These are phyloP conservation scores for Cyclaneusma minus DNA, from an alignment of 2,329 filamentous ascomycete species.

Conservation along the genomic window DNA sequence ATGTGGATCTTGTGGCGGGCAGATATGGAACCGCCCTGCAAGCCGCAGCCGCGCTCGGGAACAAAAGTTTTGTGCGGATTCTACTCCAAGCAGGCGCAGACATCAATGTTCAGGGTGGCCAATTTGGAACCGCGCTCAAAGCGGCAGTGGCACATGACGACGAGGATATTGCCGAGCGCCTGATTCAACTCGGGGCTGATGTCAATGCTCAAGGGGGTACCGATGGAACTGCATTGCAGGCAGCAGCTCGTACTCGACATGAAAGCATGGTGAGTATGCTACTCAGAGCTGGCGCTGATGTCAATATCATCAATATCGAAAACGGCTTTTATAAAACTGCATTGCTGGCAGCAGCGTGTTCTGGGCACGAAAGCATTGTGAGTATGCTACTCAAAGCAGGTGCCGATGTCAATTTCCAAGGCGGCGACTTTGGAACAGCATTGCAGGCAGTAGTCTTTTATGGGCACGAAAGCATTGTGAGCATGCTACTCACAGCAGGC, in stretches of 20 bases:
- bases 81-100: conserved; percentile 13
- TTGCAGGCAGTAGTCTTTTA: conserved; percentile 9
- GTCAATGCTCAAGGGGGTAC: conserved; percentile 3
- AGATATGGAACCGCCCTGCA: conserved; percentile 7
- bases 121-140: conserved; percentile 7
- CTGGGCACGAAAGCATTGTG: conserved; percentile 15
- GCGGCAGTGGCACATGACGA: conserved; percentile 6
- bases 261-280: conserved; percentile 3
- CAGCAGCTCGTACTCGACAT: conserved; percentile 2
- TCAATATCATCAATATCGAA: conserved; percentile 3
- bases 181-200: conserved; percentile 9
- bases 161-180: conserved; percentile 6
- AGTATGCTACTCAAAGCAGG: conserved; percentile 15
- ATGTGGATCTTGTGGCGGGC: conserved; percentile 5
- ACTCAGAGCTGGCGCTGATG: conserved; percentile 4
- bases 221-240: conserved; percentile 5
- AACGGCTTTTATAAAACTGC: not conserved
- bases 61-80: conserved; percentile 7
- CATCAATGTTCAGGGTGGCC: conserved; percentile 7
- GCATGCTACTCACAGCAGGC: conserved; percentile 6
- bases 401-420: conserved; percentile 12
- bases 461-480: conserved; percentile 6
- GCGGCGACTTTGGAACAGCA: conserved; percentile 10
- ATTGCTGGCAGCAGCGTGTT: conserved; percentile 4
- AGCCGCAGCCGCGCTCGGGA: conserved; percentile 3